Percentiles rank a stretch among this genome's conserved stretches.
phyloP scores from a whole-genome alignment of 2,329 filamentous ascomycete species.

The Colletotrichum tanaceti region DNA sequence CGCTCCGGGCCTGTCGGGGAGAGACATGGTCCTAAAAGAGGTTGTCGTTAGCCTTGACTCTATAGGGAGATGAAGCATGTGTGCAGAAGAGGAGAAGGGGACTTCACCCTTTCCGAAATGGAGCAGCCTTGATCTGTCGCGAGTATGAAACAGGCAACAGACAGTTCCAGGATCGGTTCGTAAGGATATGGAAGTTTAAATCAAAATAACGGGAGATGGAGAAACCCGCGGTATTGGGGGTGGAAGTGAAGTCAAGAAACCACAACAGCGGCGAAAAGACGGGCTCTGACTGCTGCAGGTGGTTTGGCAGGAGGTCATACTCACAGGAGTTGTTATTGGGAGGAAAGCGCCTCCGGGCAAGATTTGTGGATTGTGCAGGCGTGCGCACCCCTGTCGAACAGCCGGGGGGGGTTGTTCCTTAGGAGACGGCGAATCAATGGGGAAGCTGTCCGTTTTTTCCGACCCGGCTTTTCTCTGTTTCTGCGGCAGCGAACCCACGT shows the following conservation, averaged over 20 bases:
- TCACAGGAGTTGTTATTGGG: constrained; percentile 42
- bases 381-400: constrained; percentile 34
- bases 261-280: constrained; percentile 28
- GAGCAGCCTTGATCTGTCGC: constrained; percentile 28
- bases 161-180: constrained; percentile 21
- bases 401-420: constrained; percentile 39
- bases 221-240: constrained; percentile 8
- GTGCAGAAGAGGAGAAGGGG: background rate
- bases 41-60: constrained; percentile 28
- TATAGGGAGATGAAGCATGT: constrained; percentile 3
- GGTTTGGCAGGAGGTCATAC: constrained; percentile 36
- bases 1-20: constrained; percentile 73
- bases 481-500: constrained; percentile 32
- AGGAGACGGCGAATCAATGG: constrained; percentile 41
- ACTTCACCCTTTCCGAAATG: constrained; percentile 42
- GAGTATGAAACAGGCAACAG: constrained; percentile 25
- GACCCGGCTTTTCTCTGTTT: constrained; percentile 33
- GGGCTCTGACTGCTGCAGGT: constrained; percentile 22
- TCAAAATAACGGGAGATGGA: constrained; percentile 7
- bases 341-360: constrained; percentile 31
- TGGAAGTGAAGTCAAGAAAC: constrained; percentile 12
- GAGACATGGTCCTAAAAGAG: constrained; percentile 65
- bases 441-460: constrained; percentile 26
- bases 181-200: constrained; percentile 5
- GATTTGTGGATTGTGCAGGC: constrained; percentile 41